A percentile compares a stretch with the other conserved stretches of the same genome.
Evolutionary conservation across 805 yeast species (phyloP).

Genomic region (Yamadazyma sp.): DNA sequence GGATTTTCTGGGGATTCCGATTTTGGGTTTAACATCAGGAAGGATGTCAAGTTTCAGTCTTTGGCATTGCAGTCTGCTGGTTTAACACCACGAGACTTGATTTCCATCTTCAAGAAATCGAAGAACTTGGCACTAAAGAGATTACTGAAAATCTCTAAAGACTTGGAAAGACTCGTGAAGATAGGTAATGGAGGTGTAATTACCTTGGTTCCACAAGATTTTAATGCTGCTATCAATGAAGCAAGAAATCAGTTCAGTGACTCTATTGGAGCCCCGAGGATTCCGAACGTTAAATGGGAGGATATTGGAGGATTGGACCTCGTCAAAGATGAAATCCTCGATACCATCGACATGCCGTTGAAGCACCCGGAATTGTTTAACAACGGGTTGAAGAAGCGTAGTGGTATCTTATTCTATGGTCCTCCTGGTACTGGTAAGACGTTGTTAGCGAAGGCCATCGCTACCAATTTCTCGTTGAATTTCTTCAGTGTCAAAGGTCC

Average conservation of each 20-base stretch:
- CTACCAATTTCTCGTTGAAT: slow-evolving; percentile 89
- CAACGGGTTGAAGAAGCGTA: slow-evolving; percentile 87
- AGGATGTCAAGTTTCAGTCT: slow-evolving; percentile 51
- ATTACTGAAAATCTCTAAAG: slow-evolving; percentile 32
- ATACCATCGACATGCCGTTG: slow-evolving; percentile 93
- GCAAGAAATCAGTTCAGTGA: slow-evolving; percentile 90
- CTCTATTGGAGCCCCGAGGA: slow-evolving; percentile 94
- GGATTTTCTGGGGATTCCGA: slow-evolving; percentile 21
- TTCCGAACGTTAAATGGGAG: slow-evolving; percentile 94
- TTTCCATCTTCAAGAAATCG: slow-evolving; percentile 67
- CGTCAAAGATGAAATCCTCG: slow-evolving; percentile 89
- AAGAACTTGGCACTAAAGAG: slow-evolving; percentile 56
- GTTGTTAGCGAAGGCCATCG: slow-evolving; percentile 92
- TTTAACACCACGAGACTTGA: slow-evolving; percentile 78
- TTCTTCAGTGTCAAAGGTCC: slow-evolving; percentile 98
- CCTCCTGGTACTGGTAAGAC: slow-evolving; percentile 99
- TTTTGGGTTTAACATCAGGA: slow-evolving; percentile 26
- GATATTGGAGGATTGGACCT: slow-evolving; percentile 94
- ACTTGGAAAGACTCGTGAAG: slow-evolving; percentile 28
- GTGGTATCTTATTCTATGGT: slow-evolving; percentile 93
- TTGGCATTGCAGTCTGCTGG: slow-evolving; percentile 91
- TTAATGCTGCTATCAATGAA: slow-evolving; percentile 67
- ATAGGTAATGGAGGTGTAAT: slow-evolving; percentile 58
- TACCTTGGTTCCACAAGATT: slow-evolving; percentile 56
- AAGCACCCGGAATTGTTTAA: slow-evolving; percentile 88